phyloP scores from a whole-genome alignment of 2,329 filamentous ascomycete genomes.

The Stemphylium lycopersici region DNA sequence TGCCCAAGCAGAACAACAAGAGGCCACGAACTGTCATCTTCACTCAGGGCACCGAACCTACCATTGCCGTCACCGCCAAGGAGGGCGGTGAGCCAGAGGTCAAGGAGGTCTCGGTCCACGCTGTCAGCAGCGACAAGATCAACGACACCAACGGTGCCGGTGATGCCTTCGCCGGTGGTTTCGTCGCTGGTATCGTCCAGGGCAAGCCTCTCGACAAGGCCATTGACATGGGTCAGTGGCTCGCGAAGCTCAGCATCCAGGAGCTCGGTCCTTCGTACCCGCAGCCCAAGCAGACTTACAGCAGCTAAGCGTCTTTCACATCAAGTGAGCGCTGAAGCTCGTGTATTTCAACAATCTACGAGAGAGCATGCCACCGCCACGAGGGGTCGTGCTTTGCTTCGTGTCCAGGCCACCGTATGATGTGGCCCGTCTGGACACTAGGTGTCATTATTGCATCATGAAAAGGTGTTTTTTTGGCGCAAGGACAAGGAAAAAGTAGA shows the following conservation, averaged over 20 bases:
- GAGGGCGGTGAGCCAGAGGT: conserved; percentile 68
- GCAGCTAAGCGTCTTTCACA: conserved; percentile 38
- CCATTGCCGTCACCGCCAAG: conserved; percentile 77
- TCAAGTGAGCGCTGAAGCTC: conserved; percentile 43
- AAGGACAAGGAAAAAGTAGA: conserved; percentile 7
- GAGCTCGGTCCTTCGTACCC: conserved; percentile 89
- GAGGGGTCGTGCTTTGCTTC: conserved; percentile 1
- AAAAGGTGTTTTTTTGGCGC: conserved; percentile 7
- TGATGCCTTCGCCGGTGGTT: conserved; percentile 94
- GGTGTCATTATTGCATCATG: conserved; percentile 2
- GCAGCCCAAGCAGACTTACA: conserved; percentile 50
- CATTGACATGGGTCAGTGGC: conserved; percentile 95
- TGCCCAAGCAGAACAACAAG: conserved; percentile 90
- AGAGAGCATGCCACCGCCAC: conserved; percentile 25
- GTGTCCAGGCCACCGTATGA: not conserved
- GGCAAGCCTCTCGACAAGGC: conserved; percentile 78
- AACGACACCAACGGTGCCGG: conserved; percentile 96
- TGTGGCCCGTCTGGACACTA: not conserved
- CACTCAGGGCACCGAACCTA: conserved; percentile 93
- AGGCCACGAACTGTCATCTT: conserved; percentile 86
- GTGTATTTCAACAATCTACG: conserved; percentile 52
- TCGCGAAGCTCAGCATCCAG: conserved; percentile 90
- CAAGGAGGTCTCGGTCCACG: conserved; percentile 80
- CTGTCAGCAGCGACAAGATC: conserved; percentile 78
- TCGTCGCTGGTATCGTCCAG: conserved; percentile 86